Percentiles rank a stretch among this genome's conserved stretches.
Conservation (phyloP, 495 filamentous ascomycete species). For the Aspergillus panamensis region DNA sequence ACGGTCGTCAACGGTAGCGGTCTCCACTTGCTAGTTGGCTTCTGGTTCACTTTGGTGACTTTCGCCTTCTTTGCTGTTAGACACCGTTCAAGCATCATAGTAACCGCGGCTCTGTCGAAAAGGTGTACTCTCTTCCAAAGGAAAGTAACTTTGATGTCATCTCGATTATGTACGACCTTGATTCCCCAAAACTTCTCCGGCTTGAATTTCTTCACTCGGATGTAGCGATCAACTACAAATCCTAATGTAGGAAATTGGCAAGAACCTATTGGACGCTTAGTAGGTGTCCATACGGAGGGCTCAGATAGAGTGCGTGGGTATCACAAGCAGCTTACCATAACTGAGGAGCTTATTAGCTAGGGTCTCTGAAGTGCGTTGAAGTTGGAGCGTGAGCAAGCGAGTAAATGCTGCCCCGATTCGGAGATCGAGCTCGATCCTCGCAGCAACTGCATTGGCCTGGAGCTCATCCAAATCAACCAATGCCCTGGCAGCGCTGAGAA, state of each 20-base stretch:
- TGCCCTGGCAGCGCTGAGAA: conserved; percentile 75
- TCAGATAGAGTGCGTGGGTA: too few species aligned
- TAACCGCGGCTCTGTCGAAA: conserved; percentile 81
- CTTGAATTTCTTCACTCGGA: conserved; percentile 86
- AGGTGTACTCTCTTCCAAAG: conserved; percentile 77
- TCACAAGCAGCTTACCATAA: conserved; percentile 59
- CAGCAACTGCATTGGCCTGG: conserved; percentile 83
- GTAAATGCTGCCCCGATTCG: conserved; percentile 91
- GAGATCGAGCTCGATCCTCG: conserved; percentile 88
- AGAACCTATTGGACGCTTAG: conserved; percentile 58
- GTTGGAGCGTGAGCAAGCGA: conserved; percentile 73
- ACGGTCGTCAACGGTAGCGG: conserved; percentile 92
- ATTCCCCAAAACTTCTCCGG: conserved; percentile 92
- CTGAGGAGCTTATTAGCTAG: conserved; percentile 67
- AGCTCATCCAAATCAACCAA: conserved; percentile 76
- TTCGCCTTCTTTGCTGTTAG: conserved; percentile 70
- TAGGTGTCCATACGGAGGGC: neutral
- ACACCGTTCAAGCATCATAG: conserved; percentile 82
- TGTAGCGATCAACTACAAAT: conserved; percentile 95
- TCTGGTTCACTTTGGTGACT: conserved; percentile 78
- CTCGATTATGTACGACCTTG: conserved; percentile 72
- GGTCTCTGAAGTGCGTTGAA: conserved; percentile 62
- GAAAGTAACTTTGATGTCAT: conserved; percentile 79
- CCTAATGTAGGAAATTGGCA: conserved; percentile 97
- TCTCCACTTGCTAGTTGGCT: conserved; percentile 91